Base-by-base conservation (phyloP, 306 rosid genomes). In the Dalbergia oliveri region DNA sequence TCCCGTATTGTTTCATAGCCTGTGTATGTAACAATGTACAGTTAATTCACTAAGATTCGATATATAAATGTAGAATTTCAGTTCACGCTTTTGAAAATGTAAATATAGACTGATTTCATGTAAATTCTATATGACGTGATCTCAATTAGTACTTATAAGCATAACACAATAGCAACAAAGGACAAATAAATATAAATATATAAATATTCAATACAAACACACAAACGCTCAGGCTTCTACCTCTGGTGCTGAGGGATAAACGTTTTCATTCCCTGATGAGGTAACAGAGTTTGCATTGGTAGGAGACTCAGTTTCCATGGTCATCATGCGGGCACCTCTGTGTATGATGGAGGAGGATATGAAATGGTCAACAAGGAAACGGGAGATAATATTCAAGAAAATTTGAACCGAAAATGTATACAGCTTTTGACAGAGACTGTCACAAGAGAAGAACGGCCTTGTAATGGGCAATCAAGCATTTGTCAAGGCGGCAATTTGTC, bases 401-500 rank as follows among this genome's bases (percentile, higher is more conserved):
- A 8, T 16, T 54, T 54, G 60, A 54, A 54, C 23, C 3, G 12
- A 54, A 18, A 54, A 18, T 6, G 44, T 34, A 66, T 18, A 63
- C 6, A 49, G 62, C 16, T 10, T 39, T 0, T 34, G 78, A 85
- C 73, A 53, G 37, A 1, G 80, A 77, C 82, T 41, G 26, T 66
- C 23, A 21, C 23, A 66, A 61, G 81, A 78, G 12, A 77, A 51
- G 65, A 81, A 75, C 86, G 62, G 41, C 65, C 11, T 0, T 33
- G 47, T 21, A 65, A 26, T 3, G 45, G 43, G 26, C 18, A 68
- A 7, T 12, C 0, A 9, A 31, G 35, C 4, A 67, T 41, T 13
- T 37, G 1, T 8, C 16, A n/a, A 16, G 81, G 15, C 81, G 70
- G 83, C 86, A 34, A 81, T 76, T 65, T 34, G 31, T 43, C 45